Percentiles rank a stretch among this genome's conserved stretches.
Evolutionary conservation across 202 grass and related monocot genomes (phyloP).

Genomic region (Musa balbisiana): DNA sequence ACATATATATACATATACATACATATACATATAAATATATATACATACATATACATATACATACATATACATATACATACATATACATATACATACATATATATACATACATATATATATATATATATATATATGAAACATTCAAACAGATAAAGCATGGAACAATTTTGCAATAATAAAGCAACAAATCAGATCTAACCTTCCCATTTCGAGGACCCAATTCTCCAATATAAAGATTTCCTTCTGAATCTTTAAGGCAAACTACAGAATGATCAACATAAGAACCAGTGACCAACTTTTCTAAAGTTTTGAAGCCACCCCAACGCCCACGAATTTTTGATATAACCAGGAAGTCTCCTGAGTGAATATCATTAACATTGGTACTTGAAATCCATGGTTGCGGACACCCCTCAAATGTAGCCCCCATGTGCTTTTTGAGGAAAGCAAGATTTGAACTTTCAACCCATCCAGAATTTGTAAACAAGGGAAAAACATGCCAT

Average conservation of each 20-base stretch:
- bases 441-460: slow-evolving; percentile 82
- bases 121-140: neutral
- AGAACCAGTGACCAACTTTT: slow-evolving; percentile 96
- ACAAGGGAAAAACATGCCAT: slow-evolving; percentile 86
- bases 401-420: slow-evolving; percentile 68
- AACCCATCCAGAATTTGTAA: slow-evolving; percentile 79
- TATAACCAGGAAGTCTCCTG: slow-evolving; percentile 81
- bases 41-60: no score
- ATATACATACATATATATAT: no score
- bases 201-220: slow-evolving; percentile 86
- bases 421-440: slow-evolving; percentile 90
- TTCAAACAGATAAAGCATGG: neutral
- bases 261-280: slow-evolving; percentile 86
- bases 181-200: slow-evolving; percentile 19
- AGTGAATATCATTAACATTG: slow-evolving; percentile 77
- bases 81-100: no score
- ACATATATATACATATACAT: no score
- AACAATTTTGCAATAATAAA: neutral
- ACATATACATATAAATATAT: no score
- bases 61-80: no score
- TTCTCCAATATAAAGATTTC: slow-evolving; percentile 86
- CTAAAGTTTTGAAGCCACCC: slow-evolving; percentile 97
- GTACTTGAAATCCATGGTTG: slow-evolving; percentile 82
- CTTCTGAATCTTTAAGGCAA: slow-evolving; percentile 78
- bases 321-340: slow-evolving; percentile 93